Conservation (phyloP, 176 grass and related monocot species). For the Tillandsia leiboldiana region DNA sequence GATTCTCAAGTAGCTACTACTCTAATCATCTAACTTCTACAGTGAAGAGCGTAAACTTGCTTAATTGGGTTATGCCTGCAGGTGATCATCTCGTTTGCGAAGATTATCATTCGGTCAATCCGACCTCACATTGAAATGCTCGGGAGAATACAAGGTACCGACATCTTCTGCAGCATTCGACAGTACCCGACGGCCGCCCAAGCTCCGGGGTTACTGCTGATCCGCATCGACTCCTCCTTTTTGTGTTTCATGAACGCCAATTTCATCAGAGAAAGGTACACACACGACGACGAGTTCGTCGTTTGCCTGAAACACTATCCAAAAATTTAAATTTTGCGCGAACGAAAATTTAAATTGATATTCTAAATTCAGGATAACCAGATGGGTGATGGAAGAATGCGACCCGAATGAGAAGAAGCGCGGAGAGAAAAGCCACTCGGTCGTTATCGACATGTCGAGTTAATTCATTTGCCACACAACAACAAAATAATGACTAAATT, state of each 20-base stretch:
- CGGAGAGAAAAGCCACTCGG: constrained; percentile 40
- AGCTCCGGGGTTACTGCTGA: constrained; percentile 32
- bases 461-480: background rate
- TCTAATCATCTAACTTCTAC: background rate
- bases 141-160: constrained; percentile 73
- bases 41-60: background rate
- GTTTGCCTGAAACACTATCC: no score
- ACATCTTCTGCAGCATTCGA: constrained; percentile 58
- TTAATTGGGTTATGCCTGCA: constrained; percentile 13
- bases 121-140: constrained; percentile 62
- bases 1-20: no score
- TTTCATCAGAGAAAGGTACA: constrained; percentile 80
- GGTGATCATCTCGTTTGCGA: constrained; percentile 72
- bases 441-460: constrained; percentile 92
- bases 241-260: constrained; percentile 83
- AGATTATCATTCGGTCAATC: constrained; percentile 67
- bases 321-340: no score
- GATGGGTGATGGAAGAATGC: constrained; percentile 39
- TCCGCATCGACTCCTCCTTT: constrained; percentile 68
- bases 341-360: no score
- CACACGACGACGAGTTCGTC: background rate
- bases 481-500: background rate
- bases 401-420: constrained; percentile 31
- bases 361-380: constrained; percentile 42
- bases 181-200: constrained; percentile 57